phyloP scores from a whole-genome alignment of 257 asterid species.

The Primulina huaijiensis region DNA sequence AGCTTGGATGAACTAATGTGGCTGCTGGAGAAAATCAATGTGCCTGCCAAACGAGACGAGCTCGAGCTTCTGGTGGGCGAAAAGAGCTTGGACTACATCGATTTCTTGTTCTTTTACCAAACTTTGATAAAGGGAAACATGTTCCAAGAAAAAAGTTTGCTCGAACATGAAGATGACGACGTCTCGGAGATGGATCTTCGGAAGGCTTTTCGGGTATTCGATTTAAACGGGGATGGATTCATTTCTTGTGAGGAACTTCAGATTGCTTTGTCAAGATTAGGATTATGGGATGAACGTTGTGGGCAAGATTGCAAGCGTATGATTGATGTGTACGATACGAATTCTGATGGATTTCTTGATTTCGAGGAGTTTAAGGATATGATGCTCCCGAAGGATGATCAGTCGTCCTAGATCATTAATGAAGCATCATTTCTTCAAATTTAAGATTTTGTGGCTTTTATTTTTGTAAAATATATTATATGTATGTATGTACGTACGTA shows the following conservation, averaged over 20 bases:
- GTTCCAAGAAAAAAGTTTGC: conserved; percentile 9
- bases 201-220: conserved; percentile 48
- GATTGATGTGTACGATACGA: conserved; percentile 43
- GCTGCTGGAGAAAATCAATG: conserved; percentile 30
- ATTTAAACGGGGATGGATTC: conserved; percentile 50
- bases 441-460: no score
- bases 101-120: conserved; percentile 47
- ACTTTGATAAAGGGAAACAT: conserved; percentile 25
- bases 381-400: conserved; percentile 33
- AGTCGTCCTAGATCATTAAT: no score
- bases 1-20: conserved; percentile 38
- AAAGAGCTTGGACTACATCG: conserved; percentile 31
- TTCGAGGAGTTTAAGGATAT: conserved; percentile 62
- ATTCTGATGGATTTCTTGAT: conserved; percentile 61
- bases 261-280: conserved; percentile 37
- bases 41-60: conserved; percentile 35
- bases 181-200: conserved; percentile 38
- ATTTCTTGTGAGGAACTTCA: conserved; percentile 54
- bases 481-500: no score
- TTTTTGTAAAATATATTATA: no score
- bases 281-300: conserved; percentile 34
- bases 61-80: conserved; percentile 43
- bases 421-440: no score
- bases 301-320: conserved; percentile 40
- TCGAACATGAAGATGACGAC: background rate